These are phyloP conservation scores for Thamnidium elegans DNA, from an alignment of 192 early-diverging fungal species.

Conservation along the genomic window DNA sequence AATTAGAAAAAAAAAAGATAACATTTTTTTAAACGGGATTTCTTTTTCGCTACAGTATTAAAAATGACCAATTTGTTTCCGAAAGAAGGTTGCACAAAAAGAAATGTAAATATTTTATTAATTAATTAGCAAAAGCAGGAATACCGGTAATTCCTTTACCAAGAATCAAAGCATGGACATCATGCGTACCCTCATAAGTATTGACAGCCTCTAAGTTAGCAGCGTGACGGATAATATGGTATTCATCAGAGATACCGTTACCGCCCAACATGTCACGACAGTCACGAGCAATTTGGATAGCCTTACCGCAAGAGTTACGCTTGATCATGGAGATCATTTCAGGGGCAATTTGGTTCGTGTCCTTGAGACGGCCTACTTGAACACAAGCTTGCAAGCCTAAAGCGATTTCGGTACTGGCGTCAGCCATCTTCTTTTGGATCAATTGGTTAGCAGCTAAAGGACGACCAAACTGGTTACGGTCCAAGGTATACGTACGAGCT, in stretches of 20 bases:
- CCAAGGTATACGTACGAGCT: slow-evolving; percentile 87
- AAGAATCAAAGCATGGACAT: slow-evolving; percentile 91
- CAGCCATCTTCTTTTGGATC: slow-evolving; percentile 95
- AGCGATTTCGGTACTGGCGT: slow-evolving; percentile 90
- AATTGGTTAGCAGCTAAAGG: slow-evolving; percentile 93
- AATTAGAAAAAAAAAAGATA: no score
- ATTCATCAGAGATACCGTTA: slow-evolving; percentile 95
- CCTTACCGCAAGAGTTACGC: slow-evolving; percentile 94
- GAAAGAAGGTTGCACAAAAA: no score
- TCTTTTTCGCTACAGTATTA: no score
- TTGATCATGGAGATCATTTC: slow-evolving; percentile 98
- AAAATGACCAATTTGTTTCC: no score
- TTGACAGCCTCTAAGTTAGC: slow-evolving; percentile 91
- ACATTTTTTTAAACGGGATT: no score
- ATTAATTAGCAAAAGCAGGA: slow-evolving; percentile 51
- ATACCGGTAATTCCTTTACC: slow-evolving; percentile 95
- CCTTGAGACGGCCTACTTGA: slow-evolving; percentile 92
- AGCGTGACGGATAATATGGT: slow-evolving; percentile 93
- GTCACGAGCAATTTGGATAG: slow-evolving; percentile 86
- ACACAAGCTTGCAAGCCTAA: slow-evolving; percentile 84
- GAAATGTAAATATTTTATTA: no score
- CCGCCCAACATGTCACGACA: slow-evolving; percentile 93
- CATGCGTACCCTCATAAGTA: slow-evolving; percentile 97
- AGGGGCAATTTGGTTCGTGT: slow-evolving; percentile 75
- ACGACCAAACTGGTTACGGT: slow-evolving; percentile 89